Percentiles rank a stretch among this genome's conserved stretches.
phyloP scores from a whole-genome alignment of 2,329 filamentous ascomycete genomes.

The Penicillium occitanis region DNA sequence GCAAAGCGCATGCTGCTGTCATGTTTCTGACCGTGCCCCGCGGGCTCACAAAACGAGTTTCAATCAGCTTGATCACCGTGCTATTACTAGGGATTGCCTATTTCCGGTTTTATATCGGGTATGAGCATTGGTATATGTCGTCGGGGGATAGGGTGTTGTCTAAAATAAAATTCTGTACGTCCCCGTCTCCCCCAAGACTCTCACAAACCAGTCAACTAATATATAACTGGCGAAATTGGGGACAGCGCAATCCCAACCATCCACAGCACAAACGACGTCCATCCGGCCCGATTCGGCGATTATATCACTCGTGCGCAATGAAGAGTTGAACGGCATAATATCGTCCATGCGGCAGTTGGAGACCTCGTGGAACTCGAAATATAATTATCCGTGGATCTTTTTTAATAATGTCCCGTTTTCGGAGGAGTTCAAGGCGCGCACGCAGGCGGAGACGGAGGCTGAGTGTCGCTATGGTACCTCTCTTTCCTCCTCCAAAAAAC shows the following conservation, averaged over 20 bases:
- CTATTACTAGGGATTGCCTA: conserved; percentile 7
- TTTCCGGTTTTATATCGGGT: conserved; percentile 4
- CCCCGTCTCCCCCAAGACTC: neutral
- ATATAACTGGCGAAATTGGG: no score
- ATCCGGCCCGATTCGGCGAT: conserved; percentile 90
- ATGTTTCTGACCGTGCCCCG: conserved; percentile 14
- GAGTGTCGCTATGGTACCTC: conserved; percentile 75
- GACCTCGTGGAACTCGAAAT: conserved; percentile 94
- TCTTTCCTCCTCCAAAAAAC: no score
- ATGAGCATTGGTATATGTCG: conserved; percentile 19
- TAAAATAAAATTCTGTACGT: conserved; percentile 18
- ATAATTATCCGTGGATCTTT: conserved; percentile 99
- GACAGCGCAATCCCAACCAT: neutral
- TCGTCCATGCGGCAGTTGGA: conserved; percentile 89
- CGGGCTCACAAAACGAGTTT: conserved; percentile 5
- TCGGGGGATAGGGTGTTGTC: conserved; percentile 18
- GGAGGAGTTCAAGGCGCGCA: conserved; percentile 88
- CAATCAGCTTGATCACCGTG: neutral
- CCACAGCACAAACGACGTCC: conserved; percentile 8
- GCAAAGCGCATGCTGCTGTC: conserved; percentile 3
- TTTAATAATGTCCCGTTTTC: conserved; percentile 95
- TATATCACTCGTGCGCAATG: conserved; percentile 86
- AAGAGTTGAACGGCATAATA: conserved; percentile 80
- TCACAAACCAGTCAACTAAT: no score
- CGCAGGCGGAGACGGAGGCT: conserved; percentile 78